These are phyloP conservation scores for Eremothecium coryli DNA, from an alignment of 1,139 yeast genomes.

Conservation along the genomic window DNA sequence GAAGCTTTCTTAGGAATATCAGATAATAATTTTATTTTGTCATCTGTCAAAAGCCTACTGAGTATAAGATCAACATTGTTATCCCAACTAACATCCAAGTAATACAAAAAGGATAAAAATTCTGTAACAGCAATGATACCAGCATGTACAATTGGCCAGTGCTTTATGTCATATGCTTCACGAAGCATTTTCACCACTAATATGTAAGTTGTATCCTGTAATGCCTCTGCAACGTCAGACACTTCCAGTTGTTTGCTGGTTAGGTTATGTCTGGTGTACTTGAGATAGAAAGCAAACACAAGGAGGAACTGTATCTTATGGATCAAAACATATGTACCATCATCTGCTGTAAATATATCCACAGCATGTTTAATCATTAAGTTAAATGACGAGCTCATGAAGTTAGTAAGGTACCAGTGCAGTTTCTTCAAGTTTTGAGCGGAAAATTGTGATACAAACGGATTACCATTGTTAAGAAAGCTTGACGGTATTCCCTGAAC, in stretches of 20 bases:
- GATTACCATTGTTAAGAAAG: constrained; percentile 27
- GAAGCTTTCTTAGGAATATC: constrained; percentile 57
- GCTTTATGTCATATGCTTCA: constrained; percentile 39
- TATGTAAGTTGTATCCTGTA: constrained; percentile 58
- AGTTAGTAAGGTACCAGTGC: constrained; percentile 43
- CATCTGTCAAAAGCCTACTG: constrained; percentile 53
- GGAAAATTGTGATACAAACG: constrained; percentile 28
- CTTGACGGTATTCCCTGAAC: constrained; percentile 34
- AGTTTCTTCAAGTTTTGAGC: constrained; percentile 33
- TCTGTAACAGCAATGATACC: constrained; percentile 63
- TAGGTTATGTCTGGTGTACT: constrained; percentile 32
- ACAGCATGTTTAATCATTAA: constrained; percentile 48
- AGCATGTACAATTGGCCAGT: constrained; percentile 58
- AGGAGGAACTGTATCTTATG: constrained; percentile 46
- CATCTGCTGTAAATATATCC: constrained; percentile 39
- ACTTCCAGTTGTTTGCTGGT: constrained; percentile 14
- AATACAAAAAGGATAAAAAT: constrained; percentile 46
- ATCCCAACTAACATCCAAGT: constrained; percentile 36
- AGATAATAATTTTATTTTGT: constrained; percentile 50
- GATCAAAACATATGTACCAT: constrained; percentile 30
- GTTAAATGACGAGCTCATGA: constrained; percentile 71
- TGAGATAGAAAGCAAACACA: constrained; percentile 64
- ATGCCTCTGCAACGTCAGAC: constrained; percentile 48
- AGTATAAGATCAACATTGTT: constrained; percentile 43
- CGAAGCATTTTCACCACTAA: constrained; percentile 50